Conservation (phyloP, 2,329 filamentous ascomycete species). For the Pyricularia grisea region DNA sequence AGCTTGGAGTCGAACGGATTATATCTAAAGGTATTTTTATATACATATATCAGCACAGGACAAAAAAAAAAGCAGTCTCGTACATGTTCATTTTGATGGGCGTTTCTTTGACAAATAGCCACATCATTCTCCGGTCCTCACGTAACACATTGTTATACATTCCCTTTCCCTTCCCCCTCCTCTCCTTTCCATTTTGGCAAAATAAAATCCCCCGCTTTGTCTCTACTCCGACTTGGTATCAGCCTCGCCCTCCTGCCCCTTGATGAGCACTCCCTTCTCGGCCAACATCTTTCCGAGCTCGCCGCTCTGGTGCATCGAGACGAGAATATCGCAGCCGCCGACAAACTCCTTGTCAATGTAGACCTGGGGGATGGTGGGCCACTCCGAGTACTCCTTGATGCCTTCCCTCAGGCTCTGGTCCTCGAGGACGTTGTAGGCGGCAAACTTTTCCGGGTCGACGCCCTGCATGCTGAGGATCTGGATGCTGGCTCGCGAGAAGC, state of each 20-base stretch:
- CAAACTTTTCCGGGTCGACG: constrained; percentile 90
- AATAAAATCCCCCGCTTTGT: background rate
- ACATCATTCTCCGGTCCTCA: background rate
- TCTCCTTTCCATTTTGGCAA: no score
- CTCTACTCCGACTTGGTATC: background rate
- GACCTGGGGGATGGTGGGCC: constrained; percentile 96
- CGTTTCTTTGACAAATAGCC: background rate
- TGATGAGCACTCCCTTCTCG: constrained; percentile 78
- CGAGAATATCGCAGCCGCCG: constrained; percentile 93
- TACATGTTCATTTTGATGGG: background rate
- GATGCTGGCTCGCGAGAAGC: constrained; percentile 89
- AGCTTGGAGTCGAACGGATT: background rate
- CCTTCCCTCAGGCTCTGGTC: constrained; percentile 78
- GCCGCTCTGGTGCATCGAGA: constrained; percentile 95
- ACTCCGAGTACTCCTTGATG: constrained; percentile 98
- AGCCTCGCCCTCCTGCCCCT: background rate
- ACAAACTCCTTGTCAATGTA: constrained; percentile 95
- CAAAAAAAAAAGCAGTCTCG: background rate
- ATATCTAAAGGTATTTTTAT: background rate
- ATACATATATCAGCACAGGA: background rate
- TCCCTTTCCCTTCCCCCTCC: background rate
- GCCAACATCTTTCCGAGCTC: constrained; percentile 86
- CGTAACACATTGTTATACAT: background rate
- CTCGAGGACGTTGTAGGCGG: constrained; percentile 96
- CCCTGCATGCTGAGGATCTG: constrained; percentile 93